phyloP scores from a whole-genome alignment of 345 rosid genomes.

The Aquilaria sinensis region DNA sequence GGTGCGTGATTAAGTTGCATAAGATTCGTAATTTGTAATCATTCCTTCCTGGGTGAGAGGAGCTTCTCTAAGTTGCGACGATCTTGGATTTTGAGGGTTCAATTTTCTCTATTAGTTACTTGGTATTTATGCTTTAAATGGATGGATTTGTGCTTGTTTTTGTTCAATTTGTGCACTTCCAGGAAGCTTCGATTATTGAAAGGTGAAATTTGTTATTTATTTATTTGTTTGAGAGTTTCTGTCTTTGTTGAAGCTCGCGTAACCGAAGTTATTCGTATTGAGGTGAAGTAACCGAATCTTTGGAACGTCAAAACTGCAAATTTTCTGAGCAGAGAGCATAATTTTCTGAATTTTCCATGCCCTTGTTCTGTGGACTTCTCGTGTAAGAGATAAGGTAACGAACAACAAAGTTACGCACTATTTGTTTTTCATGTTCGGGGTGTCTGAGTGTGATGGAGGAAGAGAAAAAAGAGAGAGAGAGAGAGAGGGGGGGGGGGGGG shows the following conservation, averaged over 20 bases:
- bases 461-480: no score
- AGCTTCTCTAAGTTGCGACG: conserved; percentile 1
- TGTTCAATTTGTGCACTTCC: background rate
- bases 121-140: conserved; percentile 10
- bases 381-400: no score
- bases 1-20: background rate
- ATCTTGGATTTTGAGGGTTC: background rate
- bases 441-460: no score
- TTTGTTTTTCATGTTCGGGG: no score
- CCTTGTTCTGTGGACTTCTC: no score
- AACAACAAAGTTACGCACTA: no score
- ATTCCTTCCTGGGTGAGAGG: no score
- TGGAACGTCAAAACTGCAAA: background rate
- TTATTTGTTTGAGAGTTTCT: background rate
- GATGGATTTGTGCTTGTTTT: background rate
- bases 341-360: background rate
- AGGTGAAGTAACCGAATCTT: conserved; percentile 14
- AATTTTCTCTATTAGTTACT: background rate
- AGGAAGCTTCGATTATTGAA: background rate
- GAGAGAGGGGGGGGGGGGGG: no score
- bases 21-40: background rate
- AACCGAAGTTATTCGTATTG: conserved; percentile 8
- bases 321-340: conserved; percentile 3
- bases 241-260: conserved; percentile 1
- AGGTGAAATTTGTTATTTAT: background rate